These are phyloP conservation scores for Pichia nanzhaoensis DNA, from an alignment of 805 yeast genomes.

Conservation along the genomic window DNA sequence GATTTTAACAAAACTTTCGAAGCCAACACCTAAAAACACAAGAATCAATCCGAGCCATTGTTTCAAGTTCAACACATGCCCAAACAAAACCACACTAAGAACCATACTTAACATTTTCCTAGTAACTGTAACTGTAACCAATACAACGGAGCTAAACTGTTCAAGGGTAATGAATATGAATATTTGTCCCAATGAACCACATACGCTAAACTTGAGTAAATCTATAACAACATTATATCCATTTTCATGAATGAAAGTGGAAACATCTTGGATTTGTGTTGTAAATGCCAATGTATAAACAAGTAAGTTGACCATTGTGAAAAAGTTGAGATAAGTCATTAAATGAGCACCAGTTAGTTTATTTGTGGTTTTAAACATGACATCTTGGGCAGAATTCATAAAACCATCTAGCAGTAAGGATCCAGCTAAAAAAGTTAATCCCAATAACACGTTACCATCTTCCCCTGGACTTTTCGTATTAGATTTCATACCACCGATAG, in stretches of 20 bases:
- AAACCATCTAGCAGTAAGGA: constrained; percentile 84
- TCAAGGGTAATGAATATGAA: constrained; percentile 84
- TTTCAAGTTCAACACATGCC: constrained; percentile 53
- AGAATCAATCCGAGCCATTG: constrained; percentile 78
- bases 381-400: constrained; percentile 91
- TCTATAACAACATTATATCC: constrained; percentile 56
- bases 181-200: constrained; percentile 92
- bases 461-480: constrained; percentile 44
- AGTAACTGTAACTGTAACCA: constrained; percentile 92
- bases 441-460: constrained; percentile 43
- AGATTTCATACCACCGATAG: constrained; percentile 36
- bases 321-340: constrained; percentile 61
- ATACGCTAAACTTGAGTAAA: constrained; percentile 57
- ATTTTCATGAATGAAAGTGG: constrained; percentile 36
- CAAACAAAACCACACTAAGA: constrained; percentile 77
- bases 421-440: constrained; percentile 48
- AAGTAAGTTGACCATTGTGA: constrained; percentile 42
- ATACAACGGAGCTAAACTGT: constrained; percentile 72
- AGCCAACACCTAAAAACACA: constrained; percentile 81
- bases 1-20: constrained; percentile 58
- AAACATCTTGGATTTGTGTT: constrained; percentile 44
- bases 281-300: constrained; percentile 41
- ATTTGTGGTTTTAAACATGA: constrained; percentile 46
- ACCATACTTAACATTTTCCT: constrained; percentile 96
- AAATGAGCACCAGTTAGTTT: constrained; percentile 75